These are phyloP conservation scores for Ceratocystis alfenasii DNA, from an alignment of 2,329 filamentous ascomycete species.

Conservation along the genomic window DNA sequence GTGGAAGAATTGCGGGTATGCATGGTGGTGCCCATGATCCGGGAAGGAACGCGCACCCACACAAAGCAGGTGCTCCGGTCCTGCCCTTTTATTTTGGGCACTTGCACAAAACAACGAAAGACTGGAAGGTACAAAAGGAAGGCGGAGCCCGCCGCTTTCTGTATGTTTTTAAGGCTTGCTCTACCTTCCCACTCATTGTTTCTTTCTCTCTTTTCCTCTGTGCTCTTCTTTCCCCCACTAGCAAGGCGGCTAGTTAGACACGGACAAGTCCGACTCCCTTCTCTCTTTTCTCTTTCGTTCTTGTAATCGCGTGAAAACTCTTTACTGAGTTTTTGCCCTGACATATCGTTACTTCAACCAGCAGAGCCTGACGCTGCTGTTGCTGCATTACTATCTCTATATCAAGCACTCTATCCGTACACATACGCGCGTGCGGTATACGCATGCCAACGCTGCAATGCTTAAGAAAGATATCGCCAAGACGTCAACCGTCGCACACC, in stretches of 20 bases:
- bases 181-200: background rate
- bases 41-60: constrained; percentile 7
- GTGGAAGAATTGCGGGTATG: constrained; percentile 11
- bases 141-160: constrained; percentile 1
- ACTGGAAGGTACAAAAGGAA: constrained; percentile 2
- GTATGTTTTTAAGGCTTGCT: too few relatives aligned
- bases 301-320: background rate
- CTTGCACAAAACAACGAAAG: too few relatives aligned
- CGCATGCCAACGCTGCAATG: background rate
- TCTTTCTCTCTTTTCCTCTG: background rate
- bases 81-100: background rate
- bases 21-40: background rate
- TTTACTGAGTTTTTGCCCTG: background rate
- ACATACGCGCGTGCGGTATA: background rate
- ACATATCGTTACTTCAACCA: background rate
- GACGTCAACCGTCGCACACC: constrained; percentile 6
- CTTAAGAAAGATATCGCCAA: constrained; percentile 6
- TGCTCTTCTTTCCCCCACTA: background rate
- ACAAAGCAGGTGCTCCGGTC: constrained; percentile 7
- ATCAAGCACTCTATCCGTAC: background rate
- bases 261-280: too few relatives aligned
- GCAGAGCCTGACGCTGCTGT: background rate
- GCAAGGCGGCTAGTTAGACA: too few relatives aligned
- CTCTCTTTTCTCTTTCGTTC: background rate
- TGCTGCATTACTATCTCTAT: background rate